Evolutionary conservation across 345 rosid genomes (phyloP).

Genomic region (Salix suchowensis): DNA sequence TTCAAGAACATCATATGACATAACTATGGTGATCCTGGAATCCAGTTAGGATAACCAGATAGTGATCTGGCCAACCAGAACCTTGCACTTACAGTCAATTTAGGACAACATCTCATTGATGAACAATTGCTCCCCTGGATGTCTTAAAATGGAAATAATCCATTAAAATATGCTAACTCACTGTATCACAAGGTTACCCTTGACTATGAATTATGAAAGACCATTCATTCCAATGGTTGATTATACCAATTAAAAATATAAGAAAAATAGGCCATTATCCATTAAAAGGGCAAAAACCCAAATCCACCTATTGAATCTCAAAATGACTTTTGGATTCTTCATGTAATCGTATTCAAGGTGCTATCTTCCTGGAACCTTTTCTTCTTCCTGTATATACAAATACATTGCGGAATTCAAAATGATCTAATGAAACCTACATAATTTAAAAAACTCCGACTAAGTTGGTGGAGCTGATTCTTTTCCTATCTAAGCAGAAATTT

Average conservation of each 20-base stretch:
- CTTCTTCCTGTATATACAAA: slow-evolving; percentile 17
- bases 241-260: neutral
- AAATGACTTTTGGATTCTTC: neutral
- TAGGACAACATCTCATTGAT: slow-evolving; percentile 10
- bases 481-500: neutral
- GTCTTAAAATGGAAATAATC: neutral
- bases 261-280: neutral
- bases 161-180: neutral
- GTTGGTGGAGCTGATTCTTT: neutral
- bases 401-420: slow-evolving; percentile 8
- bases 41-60: neutral
- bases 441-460: neutral
- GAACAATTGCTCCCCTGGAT: neutral
- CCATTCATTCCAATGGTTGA: neutral
- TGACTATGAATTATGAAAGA: neutral
- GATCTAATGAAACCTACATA: slow-evolving; percentile 1
- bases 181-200: neutral
- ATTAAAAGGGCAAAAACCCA: neutral
- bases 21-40: neutral
- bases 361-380: neutral
- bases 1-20: neutral
- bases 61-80: neutral
- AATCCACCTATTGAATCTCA: neutral
- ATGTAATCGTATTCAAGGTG: neutral
- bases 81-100: slow-evolving; percentile 8